A percentile compares a stretch with the other conserved stretches of the same genome.
phyloP scores from a whole-genome alignment of 306 rosid genomes.

The Glycine latifolia region DNA sequence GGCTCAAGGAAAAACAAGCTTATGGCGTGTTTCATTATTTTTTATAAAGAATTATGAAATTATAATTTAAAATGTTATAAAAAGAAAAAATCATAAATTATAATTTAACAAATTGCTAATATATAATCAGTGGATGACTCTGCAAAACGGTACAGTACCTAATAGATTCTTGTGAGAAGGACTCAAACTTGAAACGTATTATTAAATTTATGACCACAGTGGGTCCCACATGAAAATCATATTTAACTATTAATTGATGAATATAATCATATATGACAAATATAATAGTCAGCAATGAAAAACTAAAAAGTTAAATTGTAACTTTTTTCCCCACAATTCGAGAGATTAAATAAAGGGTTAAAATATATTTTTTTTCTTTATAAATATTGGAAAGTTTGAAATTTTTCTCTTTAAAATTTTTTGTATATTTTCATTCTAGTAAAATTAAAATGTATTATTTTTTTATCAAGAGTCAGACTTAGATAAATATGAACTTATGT shows the following conservation, averaged over 20 bases:
- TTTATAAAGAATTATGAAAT: neutral
- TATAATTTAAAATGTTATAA: neutral
- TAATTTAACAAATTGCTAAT: neutral
- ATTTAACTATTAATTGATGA: no score
- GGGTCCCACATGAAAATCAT: neutral
- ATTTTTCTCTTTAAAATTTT: no score
- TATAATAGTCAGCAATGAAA: conserved; percentile 18
- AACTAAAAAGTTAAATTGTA: neutral
- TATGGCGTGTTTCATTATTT: neutral
- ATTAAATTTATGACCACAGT: neutral
- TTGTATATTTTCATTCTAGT: no score
- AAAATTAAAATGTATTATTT: no score
- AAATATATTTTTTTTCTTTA: no score
- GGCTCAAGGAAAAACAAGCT: neutral
- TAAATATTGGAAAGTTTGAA: no score
- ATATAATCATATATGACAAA: neutral
- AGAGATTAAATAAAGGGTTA: no score
- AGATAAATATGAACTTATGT: no score
- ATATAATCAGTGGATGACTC: neutral
- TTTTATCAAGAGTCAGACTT: no score
- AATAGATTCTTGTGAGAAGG: neutral
- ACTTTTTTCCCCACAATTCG: no score
- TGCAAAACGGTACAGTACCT: neutral
- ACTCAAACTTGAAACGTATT: neutral
- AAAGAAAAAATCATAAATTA: neutral